A percentile compares a stretch with the other conserved stretches of the same genome.
Conservation (phyloP, 2,329 filamentous ascomycete species). For the Chalaropsis thielavioides region DNA sequence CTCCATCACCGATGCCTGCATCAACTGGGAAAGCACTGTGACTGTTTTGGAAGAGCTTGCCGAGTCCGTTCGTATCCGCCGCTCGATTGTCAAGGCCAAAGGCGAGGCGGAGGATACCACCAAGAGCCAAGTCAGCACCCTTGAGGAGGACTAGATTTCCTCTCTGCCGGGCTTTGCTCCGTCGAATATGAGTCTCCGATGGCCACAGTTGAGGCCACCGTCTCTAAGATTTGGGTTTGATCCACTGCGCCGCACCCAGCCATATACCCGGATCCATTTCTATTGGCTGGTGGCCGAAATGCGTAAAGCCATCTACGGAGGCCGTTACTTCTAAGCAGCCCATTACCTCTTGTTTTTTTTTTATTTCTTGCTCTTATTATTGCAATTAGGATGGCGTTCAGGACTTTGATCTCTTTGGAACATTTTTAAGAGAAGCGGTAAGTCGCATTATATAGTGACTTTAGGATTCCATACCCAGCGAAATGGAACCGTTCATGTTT, state of each 20-base stretch:
- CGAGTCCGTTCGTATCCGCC: conserved; percentile 62
- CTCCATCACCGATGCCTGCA: conserved; percentile 92
- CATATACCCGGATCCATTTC: background rate
- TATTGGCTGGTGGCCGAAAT: background rate
- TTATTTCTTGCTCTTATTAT: conserved; percentile 6
- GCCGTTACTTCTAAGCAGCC: background rate
- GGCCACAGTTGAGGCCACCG: background rate
- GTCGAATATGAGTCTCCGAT: background rate
- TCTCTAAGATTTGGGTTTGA: background rate
- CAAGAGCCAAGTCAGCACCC: conserved; percentile 29
- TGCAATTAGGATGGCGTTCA: conserved; percentile 7
- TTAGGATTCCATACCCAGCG: background rate
- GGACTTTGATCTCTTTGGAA: conserved; percentile 7
- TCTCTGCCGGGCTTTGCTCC: background rate
- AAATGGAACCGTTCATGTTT: background rate
- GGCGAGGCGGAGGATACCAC: conserved; percentile 22
- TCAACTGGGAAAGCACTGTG: conserved; percentile 79
- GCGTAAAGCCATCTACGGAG: background rate
- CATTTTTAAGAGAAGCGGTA: background rate
- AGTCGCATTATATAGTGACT: conserved; percentile 2
- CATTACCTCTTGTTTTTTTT: background rate
- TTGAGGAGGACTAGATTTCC: conserved; percentile 36
- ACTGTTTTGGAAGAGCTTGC: conserved; percentile 72
- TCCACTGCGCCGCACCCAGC: background rate
- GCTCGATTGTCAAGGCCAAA: conserved; percentile 33